Base-by-base conservation (phyloP, 1,284 basidiomycete species). In the Ustilago crameri region DNA sequence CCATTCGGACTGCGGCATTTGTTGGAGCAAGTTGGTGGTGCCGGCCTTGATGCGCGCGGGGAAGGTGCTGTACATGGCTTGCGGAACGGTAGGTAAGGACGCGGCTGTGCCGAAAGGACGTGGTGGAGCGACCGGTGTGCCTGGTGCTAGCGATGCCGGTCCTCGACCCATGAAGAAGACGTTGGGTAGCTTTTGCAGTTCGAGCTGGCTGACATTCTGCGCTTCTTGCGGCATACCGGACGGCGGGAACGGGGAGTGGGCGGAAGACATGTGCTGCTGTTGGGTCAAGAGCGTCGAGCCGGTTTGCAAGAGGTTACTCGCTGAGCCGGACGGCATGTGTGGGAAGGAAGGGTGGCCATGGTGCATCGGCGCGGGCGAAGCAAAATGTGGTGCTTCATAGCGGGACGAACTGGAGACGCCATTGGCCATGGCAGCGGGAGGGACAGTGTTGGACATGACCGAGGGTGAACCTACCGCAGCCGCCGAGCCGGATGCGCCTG, bases 11-110 rank as follows among this genome's bases (percentile, higher is more conserved):
- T 51, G 56, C 23, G 80, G 81, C 72, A 93, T 89, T n/a, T 95
- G 94, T 81, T 98, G 95, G 84, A 98, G 88, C 65, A 98, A 88
- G 3, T 92, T 89, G 1, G 93, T 92, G 7, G 91, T 88, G 24
- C 95, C 95, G 0, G 94, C 95, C n/a, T 92, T 89, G 55, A 98
- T 86, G n/a, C 95, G 89, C 5, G 94, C 92, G 0, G 93, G 87
- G 84, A 96, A 98, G 1, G 93, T 92, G 1, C 92, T 91, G 68
- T 89, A 88, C 20, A 90, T 84, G 0, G 91, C 93, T 83, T 98
- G 95, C 0, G 75, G 70, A 15, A 73, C 24, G 43, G 64, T 67
- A 22, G 64, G 50, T n/a, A 22, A 38, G 2, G 50, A 52, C 2
- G 64, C 59, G 30, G 70, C 64, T 1, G 70, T 60, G 17, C 68